Evolutionary conservation across 768 basidiomycete species (phyloP), one percentile per base, ranked within the genome.

Genomic region (Kwoniella sp.): DNA sequence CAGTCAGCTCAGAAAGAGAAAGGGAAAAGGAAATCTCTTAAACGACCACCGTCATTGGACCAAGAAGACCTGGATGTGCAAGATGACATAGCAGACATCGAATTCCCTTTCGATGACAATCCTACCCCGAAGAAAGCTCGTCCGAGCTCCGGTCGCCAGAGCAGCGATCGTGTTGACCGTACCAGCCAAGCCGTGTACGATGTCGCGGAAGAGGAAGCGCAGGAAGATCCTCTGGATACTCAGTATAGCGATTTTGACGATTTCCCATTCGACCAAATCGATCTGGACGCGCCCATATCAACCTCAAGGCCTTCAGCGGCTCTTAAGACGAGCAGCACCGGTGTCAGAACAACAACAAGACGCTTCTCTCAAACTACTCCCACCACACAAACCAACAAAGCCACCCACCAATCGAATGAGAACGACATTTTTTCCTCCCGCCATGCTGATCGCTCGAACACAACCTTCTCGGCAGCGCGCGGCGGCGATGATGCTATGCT

Each of bases 221-320:
- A 58, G 12, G 31, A 57, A 25, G 63, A 30, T 13, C 28, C 37
- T 4, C 13, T 23, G 20, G 55, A 53, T 17, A 45, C 41, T 7
- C 41, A 45, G 3, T 50, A 51, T 38, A 54, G 55, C 48, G 55
- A 64, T 13, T 58, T 58, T 45, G 57, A 41, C 20, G 57, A 53
- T 58, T 65, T 65, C 41, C 63, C 63, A 50, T 65, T 65, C 23
- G 63, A 59, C 26, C 23, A 65, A 20, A 31, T 65, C 34, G 63
- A 65, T 25, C 41, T 65, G 7, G 56, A 58, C n/a, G n/a, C 22
- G 22, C 31, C 25, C 31, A 38, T 29, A 28, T 31, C 63, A 7
- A 5, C 5, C 34, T 37, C 34, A 17, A 45, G 20, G 15, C 8
- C 8, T 3, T 17, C 41, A 3, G 9, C 41, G 41, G 5, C 41